Conservation (phyloP, 306 rosid genomes). For the Inga leiocalycina region DNA sequence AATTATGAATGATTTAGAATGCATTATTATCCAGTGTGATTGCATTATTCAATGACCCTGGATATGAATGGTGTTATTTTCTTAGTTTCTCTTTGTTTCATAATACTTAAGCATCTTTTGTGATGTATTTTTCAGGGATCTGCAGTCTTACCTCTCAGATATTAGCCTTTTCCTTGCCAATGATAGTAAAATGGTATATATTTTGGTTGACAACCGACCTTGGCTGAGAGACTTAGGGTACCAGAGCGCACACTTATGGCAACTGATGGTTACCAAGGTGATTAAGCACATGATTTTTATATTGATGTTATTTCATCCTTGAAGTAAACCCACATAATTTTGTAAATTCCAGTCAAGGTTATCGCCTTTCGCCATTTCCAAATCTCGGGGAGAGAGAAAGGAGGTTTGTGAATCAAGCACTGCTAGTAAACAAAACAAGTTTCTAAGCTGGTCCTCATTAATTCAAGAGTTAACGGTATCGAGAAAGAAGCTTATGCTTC, state of each 20-base stretch:
- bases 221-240: constrained; percentile 77
- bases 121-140: constrained; percentile 64
- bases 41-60: background rate
- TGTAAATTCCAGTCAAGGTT: constrained; percentile 75
- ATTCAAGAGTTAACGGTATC: constrained; percentile 60
- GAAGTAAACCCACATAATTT: constrained; percentile 11
- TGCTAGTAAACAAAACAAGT: constrained; percentile 43
- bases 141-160: constrained; percentile 91
- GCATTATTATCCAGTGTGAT: constrained; percentile 16
- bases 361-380: constrained; percentile 85
- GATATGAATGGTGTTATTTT: background rate
- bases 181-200: constrained; percentile 69
- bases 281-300: background rate
- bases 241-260: constrained; percentile 86
- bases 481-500: constrained; percentile 69
- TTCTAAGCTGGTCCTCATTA: constrained; percentile 63
- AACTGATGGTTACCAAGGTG: constrained; percentile 96
- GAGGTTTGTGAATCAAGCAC: constrained; percentile 46
- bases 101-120: constrained; percentile 24
- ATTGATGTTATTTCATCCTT: constrained; percentile 29
- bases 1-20: background rate
- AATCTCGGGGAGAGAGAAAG: constrained; percentile 57
- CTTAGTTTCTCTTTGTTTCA: constrained; percentile 10
- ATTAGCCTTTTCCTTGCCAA: constrained; percentile 78
- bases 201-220: constrained; percentile 97